Base-by-base conservation (phyloP, 495 filamentous ascomycete genomes). In the Xylaria palmicola region DNA sequence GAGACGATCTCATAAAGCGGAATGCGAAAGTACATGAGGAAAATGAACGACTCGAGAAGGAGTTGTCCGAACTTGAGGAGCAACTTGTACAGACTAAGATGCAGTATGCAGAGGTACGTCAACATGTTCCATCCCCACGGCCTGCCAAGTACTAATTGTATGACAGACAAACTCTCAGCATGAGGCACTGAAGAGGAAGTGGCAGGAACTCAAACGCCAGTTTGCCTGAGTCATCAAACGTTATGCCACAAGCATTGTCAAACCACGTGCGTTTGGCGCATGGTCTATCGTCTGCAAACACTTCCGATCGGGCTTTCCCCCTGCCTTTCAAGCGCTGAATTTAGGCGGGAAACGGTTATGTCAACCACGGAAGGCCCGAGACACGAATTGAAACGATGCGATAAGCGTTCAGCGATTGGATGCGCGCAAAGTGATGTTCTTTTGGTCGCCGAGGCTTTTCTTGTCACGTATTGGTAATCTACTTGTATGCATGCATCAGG, bases 11-110 rank as follows among this genome's bases (percentile, higher is more conserved):
- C 67, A 93, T 98, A 87, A 86, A 91, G 72, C 85, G 92, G 56
- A 98, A 98, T 69, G 81, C 88, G 27, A 93, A 95, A 67, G 93
- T 98, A 17, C 93, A 97, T 68, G 92, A 96, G 51, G 92, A 97
- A 79, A 98, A 97, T 65, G 83, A 89, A 53, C 81, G 78, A 34
- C 78, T 99, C 66, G 92, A 97, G 72, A 96, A 96, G 74, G 88
- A 91, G 68, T 85, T 95, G 83, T 84, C 84, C 30, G 94, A 97
- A 58, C 94, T 99, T 83, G 94, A 98, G 80, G 92, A 93, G 75
- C 86, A 88, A 67, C 76, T 99, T 47, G 95, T 99, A 59, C 84
- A 88, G 66, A 92, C 92, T 1, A 99, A 99, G 83, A 91, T 99
- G 92, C 82, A 84, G 65, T 90, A 90, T 78, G 94, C 94, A 29